Evolutionary conservation across 169 alveolate genomes (phyloP).

Genomic region (Plasmodium gonderi): DNA sequence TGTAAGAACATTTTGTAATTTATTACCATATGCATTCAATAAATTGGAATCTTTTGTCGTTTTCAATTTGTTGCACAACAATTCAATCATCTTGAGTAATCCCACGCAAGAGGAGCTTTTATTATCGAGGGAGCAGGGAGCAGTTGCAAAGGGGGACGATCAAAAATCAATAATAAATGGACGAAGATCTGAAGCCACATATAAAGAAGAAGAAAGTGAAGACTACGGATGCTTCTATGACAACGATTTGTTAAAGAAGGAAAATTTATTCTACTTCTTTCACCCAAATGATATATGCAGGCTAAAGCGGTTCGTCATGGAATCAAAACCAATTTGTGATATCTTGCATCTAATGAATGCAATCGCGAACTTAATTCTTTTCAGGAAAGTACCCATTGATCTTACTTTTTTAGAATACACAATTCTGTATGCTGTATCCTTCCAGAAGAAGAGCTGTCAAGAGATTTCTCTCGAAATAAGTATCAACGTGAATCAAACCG

Average conservation of each 20-base stretch:
- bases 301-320: slow-evolving; percentile 46
- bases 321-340: slow-evolving; percentile 28
- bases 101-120: background rate
- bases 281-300: slow-evolving; percentile 72
- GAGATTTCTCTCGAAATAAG: slow-evolving; percentile 42
- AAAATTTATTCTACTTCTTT: slow-evolving; percentile 44
- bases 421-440: slow-evolving; percentile 64
- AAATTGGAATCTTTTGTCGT: slow-evolving; percentile 33
- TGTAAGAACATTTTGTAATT: slow-evolving; percentile 25
- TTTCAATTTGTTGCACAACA: slow-evolving; percentile 32
- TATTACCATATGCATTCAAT: slow-evolving; percentile 40
- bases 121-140: background rate
- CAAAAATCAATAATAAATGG: background rate
- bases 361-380: slow-evolving; percentile 46
- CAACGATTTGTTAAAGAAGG: background rate
- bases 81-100: background rate
- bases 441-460: slow-evolving; percentile 40
- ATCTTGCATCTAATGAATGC: slow-evolving; percentile 26
- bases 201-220: background rate
- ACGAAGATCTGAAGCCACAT: too few species aligned
- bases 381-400: slow-evolving; percentile 43
- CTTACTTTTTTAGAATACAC: slow-evolving; percentile 63
- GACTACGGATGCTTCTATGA: slow-evolving; percentile 9
- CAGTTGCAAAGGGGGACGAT: background rate
- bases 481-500: slow-evolving; percentile 44